A percentile compares a stretch with the other conserved stretches of the same genome.
phyloP scores from a whole-genome alignment of 1,284 basidiomycete genomes.

The Cystobasidiaceae sp. region DNA sequence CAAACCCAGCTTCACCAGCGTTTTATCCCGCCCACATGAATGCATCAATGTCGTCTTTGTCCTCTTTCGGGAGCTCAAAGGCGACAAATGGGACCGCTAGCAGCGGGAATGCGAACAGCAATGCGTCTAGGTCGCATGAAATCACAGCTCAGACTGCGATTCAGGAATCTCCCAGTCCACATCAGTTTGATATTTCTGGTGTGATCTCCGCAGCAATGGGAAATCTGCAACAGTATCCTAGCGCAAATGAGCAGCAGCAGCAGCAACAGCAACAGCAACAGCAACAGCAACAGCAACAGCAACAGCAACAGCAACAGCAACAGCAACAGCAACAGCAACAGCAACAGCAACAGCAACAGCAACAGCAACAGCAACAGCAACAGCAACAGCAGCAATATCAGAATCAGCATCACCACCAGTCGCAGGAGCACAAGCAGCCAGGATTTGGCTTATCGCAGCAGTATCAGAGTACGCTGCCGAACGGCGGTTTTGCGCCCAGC shows the following conservation, averaged over 20 bases:
- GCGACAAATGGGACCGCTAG: background rate
- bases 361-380: no score
- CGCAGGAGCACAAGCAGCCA: no score
- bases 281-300: background rate
- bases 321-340: no score
- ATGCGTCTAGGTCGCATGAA: slow-evolving; percentile 10
- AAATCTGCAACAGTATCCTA: no score
- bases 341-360: no score
- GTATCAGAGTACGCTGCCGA: no score
- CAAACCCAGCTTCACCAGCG: slow-evolving; percentile 8
- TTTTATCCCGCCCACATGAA: background rate
- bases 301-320: background rate
- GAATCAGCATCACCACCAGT: no score
- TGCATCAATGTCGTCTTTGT: background rate
- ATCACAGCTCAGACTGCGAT: slow-evolving; percentile 23
- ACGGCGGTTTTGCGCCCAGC: no score
- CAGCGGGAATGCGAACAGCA: background rate
- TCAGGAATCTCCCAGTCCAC: slow-evolving; percentile 35
- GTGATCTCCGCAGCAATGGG: slow-evolving; percentile 19
- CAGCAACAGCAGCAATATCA: no score
- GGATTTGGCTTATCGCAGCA: no score
- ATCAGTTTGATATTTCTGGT: slow-evolving; percentile 32
- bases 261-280: background rate
- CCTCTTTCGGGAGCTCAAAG: background rate
- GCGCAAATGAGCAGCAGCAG: background rate